Evolutionary conservation across 306 rosid species (phyloP).

Genomic region (Elaeagnus macrophylla): DNA sequence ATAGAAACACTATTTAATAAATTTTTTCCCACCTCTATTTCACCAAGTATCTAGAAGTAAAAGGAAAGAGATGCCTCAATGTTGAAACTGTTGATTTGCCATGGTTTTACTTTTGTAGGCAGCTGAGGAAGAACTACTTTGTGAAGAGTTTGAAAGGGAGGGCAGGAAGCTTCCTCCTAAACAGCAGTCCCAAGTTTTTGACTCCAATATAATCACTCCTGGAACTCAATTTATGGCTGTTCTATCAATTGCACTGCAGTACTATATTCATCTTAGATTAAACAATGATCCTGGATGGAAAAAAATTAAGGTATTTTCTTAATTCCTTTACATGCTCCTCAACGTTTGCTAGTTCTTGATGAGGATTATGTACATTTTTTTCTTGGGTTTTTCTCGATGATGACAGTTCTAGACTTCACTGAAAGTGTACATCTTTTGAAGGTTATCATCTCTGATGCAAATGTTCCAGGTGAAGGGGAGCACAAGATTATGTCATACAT

Average conservation of each 20-base stretch:
- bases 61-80: background rate
- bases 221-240: constrained; percentile 51
- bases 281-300: constrained; percentile 27
- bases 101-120: constrained; percentile 18
- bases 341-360: background rate
- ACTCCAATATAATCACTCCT: constrained; percentile 45
- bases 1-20: no score
- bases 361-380: no score
- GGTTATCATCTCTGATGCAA: constrained; percentile 56
- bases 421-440: constrained; percentile 4
- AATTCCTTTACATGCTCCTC: background rate
- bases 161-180: constrained; percentile 37
- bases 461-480: constrained; percentile 67
- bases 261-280: constrained; percentile 19
- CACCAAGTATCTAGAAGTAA: no score
- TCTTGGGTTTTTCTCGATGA: no score
- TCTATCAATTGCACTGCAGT: constrained; percentile 38
- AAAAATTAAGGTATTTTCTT: constrained; percentile 23
- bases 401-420: background rate
- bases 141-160: constrained; percentile 35
- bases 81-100: background rate
- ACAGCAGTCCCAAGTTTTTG: constrained; percentile 26
- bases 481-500: constrained; percentile 47
- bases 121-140: constrained; percentile 29
- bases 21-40: no score